Base-by-base conservation (phyloP, 768 basidiomycete species). In the Lactarius sanguifluus region DNA sequence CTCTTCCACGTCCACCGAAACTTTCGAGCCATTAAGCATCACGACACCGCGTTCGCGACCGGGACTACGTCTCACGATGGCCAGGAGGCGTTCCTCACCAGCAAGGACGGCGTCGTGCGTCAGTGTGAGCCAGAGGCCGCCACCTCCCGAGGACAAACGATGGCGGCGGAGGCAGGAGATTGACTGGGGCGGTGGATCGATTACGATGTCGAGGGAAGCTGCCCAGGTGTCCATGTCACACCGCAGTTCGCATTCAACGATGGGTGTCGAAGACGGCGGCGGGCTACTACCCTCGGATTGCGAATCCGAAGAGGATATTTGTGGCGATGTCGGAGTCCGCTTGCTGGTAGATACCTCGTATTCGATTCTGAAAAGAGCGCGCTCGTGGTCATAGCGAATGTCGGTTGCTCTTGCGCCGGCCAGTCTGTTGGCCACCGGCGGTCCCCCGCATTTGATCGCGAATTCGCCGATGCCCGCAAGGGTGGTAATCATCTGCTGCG, bases 391-490 rank as follows among this genome's bases (percentile, higher is more conserved):
- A 76, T 95, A 98, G 62, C 87, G 83, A 64, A 90, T 79, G 62
- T 86, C 84, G 58, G 86, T 85, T 6, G 85, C 83, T 75, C 85
- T 91, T 3, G 91, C 95, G 5, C 91, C 90, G 1, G 86, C 83
- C 18, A 98, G 76, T 38, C 96, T 82, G 1, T 94, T 96, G 10
- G 93, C 81, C n/a, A 93, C 83, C 0, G 97, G 97, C 3, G 97
- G 96, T 0, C 94, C 95, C 16, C 97, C 97, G 70, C 86, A 90
- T 76, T 94, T 96, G 78, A 99, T 96, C 8, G 94, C 89, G 72
- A 93, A 98, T 69, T 98, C 96, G 25, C 97, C 94, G 12, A 97
- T 89, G 1, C 96, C 96, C 0, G 95, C 93, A 0, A 98, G 79
- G 2, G 88, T 83, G 47, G 85, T 85, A 72, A 96, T 88, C 93